Conservation (phyloP, 2,329 filamentous ascomycete species). For the Aspergillus pseudoviridinutans region DNA sequence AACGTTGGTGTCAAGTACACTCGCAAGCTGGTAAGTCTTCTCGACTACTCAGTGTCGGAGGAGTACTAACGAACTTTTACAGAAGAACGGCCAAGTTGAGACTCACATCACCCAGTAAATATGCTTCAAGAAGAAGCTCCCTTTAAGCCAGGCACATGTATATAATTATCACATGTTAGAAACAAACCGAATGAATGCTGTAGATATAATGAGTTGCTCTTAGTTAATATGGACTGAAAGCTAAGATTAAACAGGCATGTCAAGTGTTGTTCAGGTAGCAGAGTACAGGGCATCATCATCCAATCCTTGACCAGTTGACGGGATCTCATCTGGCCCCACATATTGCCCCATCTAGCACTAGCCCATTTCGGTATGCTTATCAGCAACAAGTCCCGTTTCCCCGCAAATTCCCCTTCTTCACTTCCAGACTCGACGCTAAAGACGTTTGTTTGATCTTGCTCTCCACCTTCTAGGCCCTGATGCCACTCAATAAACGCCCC, state of each 20-base stretch:
- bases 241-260: too few species aligned
- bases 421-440: neutral
- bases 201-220: neutral
- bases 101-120: slow-evolving; percentile 1
- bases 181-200: neutral
- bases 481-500: slow-evolving; percentile 22
- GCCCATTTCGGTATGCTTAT: neutral
- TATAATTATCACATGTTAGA: neutral
- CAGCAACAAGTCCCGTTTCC: neutral
- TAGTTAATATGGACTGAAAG: too few species aligned
- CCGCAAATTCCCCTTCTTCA: neutral
- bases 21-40: slow-evolving; percentile 11
- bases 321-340: neutral
- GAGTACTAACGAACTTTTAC: neutral
- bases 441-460: neutral
- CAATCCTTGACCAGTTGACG: neutral
- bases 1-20: slow-evolving; percentile 15
- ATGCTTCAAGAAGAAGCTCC: neutral
- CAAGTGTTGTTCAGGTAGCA: too few species aligned
- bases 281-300: too few species aligned
- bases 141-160: neutral
- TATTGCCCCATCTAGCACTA: neutral
- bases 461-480: slow-evolving; percentile 1
- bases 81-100: slow-evolving; percentile 8
- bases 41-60: neutral